These are phyloP conservation scores for Monilinia polystroma DNA, from an alignment of 2,329 filamentous ascomycete genomes.

Conservation along the genomic window DNA sequence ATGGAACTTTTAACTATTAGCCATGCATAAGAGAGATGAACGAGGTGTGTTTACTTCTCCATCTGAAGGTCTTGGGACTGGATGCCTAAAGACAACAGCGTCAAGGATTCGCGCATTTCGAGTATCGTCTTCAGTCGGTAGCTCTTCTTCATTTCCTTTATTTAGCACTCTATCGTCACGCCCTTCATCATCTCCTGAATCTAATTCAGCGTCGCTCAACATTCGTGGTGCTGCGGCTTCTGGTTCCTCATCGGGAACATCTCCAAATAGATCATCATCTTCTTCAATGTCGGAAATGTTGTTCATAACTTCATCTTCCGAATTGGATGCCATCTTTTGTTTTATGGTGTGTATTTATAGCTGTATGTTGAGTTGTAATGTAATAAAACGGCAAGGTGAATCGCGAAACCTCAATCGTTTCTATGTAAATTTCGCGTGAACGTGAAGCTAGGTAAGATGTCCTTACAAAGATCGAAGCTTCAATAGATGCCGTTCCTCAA, in stretches of 20 bases:
- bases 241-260: constrained; percentile 47
- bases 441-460: neutral
- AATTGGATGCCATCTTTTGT: constrained; percentile 30
- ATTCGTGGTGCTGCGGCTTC: constrained; percentile 39
- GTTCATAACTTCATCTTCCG: constrained; percentile 38
- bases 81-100: constrained; percentile 65
- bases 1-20: constrained; percentile 54
- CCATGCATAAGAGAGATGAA: constrained; percentile 7
- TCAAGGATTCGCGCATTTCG: constrained; percentile 58
- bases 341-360: neutral
- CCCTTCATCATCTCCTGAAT: constrained; percentile 61
- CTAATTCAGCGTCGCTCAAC: constrained; percentile 60
- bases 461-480: neutral
- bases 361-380: neutral
- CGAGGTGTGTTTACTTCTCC: constrained; percentile 54
- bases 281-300: constrained; percentile 50
- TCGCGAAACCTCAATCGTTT: neutral
- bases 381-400: neutral
- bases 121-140: constrained; percentile 46
- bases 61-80: constrained; percentile 68
- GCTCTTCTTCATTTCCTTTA: constrained; percentile 41
- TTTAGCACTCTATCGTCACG: constrained; percentile 58
- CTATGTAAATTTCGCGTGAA: constrained; percentile 2
- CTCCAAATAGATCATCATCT: constrained; percentile 62
- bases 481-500: neutral